Conservation (phyloP, 2,329 filamentous ascomycete species). For the Cryphonectria carpinicola region DNA sequence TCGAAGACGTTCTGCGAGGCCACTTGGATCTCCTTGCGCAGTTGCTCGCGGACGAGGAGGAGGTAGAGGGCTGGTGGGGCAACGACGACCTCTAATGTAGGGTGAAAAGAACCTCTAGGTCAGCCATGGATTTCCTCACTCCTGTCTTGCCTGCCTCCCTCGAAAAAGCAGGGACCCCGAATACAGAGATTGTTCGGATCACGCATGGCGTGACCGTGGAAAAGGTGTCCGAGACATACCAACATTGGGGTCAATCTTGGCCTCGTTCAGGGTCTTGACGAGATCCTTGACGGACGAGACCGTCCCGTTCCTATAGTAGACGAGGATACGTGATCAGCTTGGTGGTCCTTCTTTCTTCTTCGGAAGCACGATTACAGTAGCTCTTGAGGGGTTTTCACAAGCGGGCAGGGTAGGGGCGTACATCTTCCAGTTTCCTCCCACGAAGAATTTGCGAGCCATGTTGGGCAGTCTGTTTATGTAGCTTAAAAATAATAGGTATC, state of each 20-base stretch:
- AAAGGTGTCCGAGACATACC: constrained; percentile 58
- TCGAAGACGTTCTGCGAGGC: constrained; percentile 97
- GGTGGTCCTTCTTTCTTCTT: constrained; percentile 1
- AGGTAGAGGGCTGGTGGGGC: constrained; percentile 91
- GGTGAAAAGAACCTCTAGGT: constrained; percentile 9
- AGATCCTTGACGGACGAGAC: constrained; percentile 88
- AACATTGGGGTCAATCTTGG: constrained; percentile 75
- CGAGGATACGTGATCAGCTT: constrained; percentile 28
- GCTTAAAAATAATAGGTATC: too few relatives aligned
- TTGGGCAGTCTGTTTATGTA: constrained; percentile 49
- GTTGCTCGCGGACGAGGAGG: constrained; percentile 77
- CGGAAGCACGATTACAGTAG: constrained; percentile 23
- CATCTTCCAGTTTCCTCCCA: constrained; percentile 99
- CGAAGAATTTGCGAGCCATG: constrained; percentile 96
- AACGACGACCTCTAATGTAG: constrained; percentile 82
- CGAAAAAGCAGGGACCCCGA: not conserved
- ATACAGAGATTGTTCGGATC: not conserved
- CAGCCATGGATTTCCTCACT: not conserved
- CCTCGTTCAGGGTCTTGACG: constrained; percentile 84
- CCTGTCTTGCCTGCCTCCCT: not conserved
- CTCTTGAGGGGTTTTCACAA: constrained; percentile 35
- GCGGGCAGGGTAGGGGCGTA: constrained; percentile 50
- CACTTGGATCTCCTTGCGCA: constrained; percentile 78
- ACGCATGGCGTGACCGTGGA: constrained; percentile 7
- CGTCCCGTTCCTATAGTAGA: constrained; percentile 83